phyloP scores from a whole-genome alignment of 805 yeast species.

The Dipodascus geniculatus region DNA sequence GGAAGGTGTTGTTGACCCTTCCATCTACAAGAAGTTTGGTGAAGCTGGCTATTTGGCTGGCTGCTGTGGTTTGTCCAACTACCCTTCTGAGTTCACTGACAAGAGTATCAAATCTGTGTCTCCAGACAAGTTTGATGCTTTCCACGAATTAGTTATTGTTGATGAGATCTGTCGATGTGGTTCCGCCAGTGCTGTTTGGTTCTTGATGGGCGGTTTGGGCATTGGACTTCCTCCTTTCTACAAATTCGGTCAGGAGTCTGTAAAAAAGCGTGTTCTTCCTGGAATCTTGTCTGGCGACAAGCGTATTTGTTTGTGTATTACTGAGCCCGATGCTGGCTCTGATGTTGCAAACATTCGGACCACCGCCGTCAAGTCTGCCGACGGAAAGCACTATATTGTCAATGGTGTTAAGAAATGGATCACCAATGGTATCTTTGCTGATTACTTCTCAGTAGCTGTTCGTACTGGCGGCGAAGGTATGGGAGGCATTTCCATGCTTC shows the following conservation, averaged over 20 bases:
- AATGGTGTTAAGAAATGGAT: constrained; percentile 36
- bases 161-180: constrained; percentile 31
- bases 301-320: constrained; percentile 31
- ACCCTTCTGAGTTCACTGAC: constrained; percentile 28
- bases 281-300: constrained; percentile 28
- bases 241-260: constrained; percentile 23
- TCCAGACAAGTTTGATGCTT: constrained; percentile 28
- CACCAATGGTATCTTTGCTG: constrained; percentile 33
- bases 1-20: constrained; percentile 24
- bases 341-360: constrained; percentile 32
- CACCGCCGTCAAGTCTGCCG: constrained; percentile 27
- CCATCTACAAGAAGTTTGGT: constrained; percentile 26
- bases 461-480: constrained; percentile 32
- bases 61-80: constrained; percentile 24
- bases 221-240: constrained; percentile 32
- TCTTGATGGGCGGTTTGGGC: constrained; percentile 29
- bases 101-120: constrained; percentile 28
- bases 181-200: constrained; percentile 32
- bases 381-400: constrained; percentile 30
- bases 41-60: constrained; percentile 30
- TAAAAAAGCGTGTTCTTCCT: constrained; percentile 29
- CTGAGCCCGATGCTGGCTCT: constrained; percentile 36
- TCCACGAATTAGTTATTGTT: constrained; percentile 29
- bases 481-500: constrained; percentile 29
- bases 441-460: constrained; percentile 33